Percentiles rank a stretch among this genome's conserved stretches.
These are phyloP conservation scores for Phytophthora podocarpi DNA, from an alignment of 352 stramenopile species.

Conservation along the genomic window DNA sequence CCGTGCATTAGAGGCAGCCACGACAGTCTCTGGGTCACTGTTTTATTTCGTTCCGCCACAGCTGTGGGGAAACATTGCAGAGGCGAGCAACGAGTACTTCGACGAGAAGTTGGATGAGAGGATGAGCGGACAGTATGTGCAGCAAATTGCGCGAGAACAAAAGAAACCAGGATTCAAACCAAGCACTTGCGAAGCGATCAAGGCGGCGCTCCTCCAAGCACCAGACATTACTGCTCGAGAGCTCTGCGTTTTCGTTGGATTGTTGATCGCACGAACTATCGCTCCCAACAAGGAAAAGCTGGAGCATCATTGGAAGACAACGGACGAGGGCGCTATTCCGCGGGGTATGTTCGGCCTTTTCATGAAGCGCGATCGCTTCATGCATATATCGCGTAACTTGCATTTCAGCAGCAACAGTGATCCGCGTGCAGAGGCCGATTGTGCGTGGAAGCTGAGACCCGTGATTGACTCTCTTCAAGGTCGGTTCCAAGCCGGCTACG, in stretches of 20 bases:
- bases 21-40: background rate
- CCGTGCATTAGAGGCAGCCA: background rate
- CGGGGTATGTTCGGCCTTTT: background rate
- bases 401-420: slow-evolving; percentile 2
- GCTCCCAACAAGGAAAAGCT: background rate
- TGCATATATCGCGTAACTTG: slow-evolving; percentile 1
- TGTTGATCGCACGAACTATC: background rate
- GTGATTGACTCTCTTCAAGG: background rate
- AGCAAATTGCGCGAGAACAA: background rate
- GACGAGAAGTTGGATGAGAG: background rate
- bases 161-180: background rate
- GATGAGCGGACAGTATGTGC: background rate
- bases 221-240: background rate
- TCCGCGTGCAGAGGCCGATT: background rate
- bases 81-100: background rate
- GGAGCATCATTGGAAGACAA: slow-evolving; percentile 1
- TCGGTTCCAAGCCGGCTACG: background rate
- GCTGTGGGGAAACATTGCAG: slow-evolving; percentile 1
- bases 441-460: background rate
- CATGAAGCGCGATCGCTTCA: slow-evolving; percentile 2
- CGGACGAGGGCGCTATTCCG: background rate
- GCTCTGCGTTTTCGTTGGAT: background rate
- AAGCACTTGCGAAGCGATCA: background rate
- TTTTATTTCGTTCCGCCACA: slow-evolving; percentile 1
- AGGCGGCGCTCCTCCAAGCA: background rate